Percentiles rank a stretch among this genome's conserved stretches.
Conservation (phyloP, 169 alveolate species). For the Babesia gibsoni region DNA sequence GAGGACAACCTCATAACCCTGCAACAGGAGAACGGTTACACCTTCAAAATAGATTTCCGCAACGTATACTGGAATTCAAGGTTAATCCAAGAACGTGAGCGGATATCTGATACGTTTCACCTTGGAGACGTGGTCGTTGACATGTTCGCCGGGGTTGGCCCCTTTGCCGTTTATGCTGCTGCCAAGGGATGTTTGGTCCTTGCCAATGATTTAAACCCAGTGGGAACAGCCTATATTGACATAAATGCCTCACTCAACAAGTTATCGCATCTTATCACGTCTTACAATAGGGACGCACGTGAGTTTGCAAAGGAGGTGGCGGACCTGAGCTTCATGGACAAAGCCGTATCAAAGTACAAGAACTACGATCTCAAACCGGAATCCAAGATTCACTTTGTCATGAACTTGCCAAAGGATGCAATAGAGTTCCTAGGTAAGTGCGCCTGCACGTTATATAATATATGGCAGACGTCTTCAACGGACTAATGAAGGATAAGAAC, state of each 20-base stretch:
- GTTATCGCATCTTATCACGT: conserved; percentile 51
- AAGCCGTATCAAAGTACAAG: conserved; percentile 22
- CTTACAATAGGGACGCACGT: conserved; percentile 82
- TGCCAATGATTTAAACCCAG: conserved; percentile 88
- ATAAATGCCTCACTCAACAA: conserved; percentile 78
- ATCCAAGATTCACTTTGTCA: conserved; percentile 72
- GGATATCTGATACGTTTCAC: conserved; percentile 66
- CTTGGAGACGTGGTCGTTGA: conserved; percentile 69
- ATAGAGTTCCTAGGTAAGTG: conserved; percentile 81
- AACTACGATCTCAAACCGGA: conserved; percentile 19
- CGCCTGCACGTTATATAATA: background rate
- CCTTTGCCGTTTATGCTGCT: conserved; percentile 82
- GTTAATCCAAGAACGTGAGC: conserved; percentile 73
- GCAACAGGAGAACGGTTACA: conserved; percentile 69
- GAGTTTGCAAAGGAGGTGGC: conserved; percentile 52
- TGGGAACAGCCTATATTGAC: conserved; percentile 70
- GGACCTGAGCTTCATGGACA: conserved; percentile 29
- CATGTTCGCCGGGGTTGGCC: conserved; percentile 88
- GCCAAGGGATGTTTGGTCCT: conserved; percentile 81
- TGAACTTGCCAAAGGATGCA: conserved; percentile 88
- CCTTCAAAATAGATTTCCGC: conserved; percentile 71
- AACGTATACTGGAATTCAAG: conserved; percentile 84
- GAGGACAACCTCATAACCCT: conserved; percentile 77
- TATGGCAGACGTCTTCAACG: conserved; percentile 25
- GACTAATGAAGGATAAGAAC: conserved; percentile 11